These are phyloP conservation scores for Millerozyma miso DNA, from an alignment of 805 yeast genomes.

Conservation along the genomic window DNA sequence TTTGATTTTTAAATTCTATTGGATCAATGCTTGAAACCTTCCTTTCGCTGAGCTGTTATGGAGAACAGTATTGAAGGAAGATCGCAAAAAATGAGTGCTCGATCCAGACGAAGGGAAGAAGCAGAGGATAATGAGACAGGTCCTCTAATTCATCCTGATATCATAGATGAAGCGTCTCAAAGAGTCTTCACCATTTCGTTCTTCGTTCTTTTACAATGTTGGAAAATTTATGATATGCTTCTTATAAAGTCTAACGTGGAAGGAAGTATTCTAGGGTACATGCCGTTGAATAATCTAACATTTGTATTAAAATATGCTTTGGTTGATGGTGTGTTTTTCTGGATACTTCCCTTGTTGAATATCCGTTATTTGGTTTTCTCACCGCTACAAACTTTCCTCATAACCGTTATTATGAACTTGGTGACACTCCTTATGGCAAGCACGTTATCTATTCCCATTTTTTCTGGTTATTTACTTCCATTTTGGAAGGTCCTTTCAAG, in stretches of 20 bases:
- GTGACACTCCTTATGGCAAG: constrained; percentile 53
- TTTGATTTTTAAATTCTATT: not conserved
- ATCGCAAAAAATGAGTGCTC: constrained; percentile 2
- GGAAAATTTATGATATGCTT: constrained; percentile 72
- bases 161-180: constrained; percentile 75
- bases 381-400: constrained; percentile 48
- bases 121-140: not conserved
- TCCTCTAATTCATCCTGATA: constrained; percentile 54
- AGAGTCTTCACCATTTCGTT: constrained; percentile 61
- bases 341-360: constrained; percentile 67
- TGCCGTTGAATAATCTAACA: constrained; percentile 45
- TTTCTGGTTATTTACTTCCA: constrained; percentile 30
- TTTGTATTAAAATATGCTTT: constrained; percentile 69
- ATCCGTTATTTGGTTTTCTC: constrained; percentile 72
- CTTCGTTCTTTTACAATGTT: constrained; percentile 75
- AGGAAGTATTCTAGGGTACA: constrained; percentile 27
- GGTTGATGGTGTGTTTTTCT: constrained; percentile 67
- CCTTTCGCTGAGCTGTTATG: not conserved
- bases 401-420: constrained; percentile 43
- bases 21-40: not conserved
- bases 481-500: constrained; percentile 40
- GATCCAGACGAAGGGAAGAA: not conserved
- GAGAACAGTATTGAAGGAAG: not conserved
- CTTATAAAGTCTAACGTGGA: constrained; percentile 46
- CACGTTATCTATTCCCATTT: constrained; percentile 46